Evolutionary conservation across 2,329 filamentous ascomycete genomes (phyloP).

Genomic region (Aspergillus intermedius): DNA sequence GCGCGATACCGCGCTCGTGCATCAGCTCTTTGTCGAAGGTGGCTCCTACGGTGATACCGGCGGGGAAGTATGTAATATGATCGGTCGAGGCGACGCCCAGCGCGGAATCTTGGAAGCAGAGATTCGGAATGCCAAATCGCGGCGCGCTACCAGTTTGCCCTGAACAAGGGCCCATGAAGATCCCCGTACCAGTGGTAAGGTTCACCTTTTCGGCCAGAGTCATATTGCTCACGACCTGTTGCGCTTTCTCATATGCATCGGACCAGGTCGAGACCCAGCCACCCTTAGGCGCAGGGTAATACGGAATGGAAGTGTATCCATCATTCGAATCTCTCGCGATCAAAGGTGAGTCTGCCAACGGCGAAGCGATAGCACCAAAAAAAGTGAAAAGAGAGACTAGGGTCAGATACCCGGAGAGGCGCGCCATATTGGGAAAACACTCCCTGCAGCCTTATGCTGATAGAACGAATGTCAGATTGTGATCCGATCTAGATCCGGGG

Average conservation of each 20-base stretch:
- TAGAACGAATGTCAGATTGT: too few species aligned
- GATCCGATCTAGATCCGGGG: neutral
- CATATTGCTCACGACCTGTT: constrained; percentile 64
- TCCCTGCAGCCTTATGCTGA: constrained; percentile 8
- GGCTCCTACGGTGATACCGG: constrained; percentile 69
- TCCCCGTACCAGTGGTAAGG: constrained; percentile 63
- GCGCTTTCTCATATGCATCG: constrained; percentile 64
- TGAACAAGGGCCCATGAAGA: constrained; percentile 67
- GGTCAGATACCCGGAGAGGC: neutral
- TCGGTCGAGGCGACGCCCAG: constrained; percentile 67
- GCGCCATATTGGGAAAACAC: neutral
- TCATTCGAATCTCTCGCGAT: constrained; percentile 1
- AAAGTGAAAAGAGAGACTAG: neutral
- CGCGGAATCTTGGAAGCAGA: constrained; percentile 67
- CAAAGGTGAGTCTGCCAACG: neutral
- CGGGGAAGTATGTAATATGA: constrained; percentile 68
- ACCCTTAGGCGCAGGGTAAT: constrained; percentile 66
- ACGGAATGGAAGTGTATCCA: constrained; percentile 44
- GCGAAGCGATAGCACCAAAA: neutral
- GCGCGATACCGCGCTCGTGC: constrained; percentile 59
- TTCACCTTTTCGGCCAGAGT: constrained; percentile 76
- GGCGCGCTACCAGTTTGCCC: constrained; percentile 68
- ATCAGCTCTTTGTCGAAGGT: constrained; percentile 70
- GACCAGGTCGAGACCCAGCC: constrained; percentile 65
- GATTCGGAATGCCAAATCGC: constrained; percentile 64